Conservation (phyloP, 2,329 filamentous ascomycete species). For the Aphanoascus verrucosus region DNA sequence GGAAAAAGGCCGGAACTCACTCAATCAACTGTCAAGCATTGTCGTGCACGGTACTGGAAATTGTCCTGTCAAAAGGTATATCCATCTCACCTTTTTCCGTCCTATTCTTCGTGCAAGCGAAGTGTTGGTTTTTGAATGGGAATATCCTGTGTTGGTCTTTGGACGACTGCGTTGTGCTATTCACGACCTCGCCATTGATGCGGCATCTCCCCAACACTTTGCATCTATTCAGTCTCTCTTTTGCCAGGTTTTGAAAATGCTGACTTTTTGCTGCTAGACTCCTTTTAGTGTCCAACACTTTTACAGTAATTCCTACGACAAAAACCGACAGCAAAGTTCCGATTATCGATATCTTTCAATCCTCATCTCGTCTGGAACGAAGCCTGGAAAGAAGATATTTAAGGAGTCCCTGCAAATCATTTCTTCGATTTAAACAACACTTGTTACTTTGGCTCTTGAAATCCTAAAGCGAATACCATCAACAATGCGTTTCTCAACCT, state of each 20-base stretch:
- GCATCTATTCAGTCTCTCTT: background rate
- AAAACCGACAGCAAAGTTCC: background rate
- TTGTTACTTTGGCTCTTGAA: background rate
- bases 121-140: background rate
- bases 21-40: background rate
- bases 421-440: background rate
- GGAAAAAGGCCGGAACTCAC: background rate
- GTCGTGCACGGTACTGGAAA: background rate
- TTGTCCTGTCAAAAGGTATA: slow-evolving; percentile 1
- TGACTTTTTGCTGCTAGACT: background rate
- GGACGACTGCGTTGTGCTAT: background rate
- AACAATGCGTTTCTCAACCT: slow-evolving; percentile 24
- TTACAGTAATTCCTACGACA: background rate
- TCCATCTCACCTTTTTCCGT: background rate
- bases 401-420: background rate
- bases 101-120: background rate
- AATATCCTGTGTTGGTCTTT: background rate
- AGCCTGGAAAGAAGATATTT: background rate
- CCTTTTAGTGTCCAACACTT: background rate
- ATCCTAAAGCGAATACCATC: background rate
- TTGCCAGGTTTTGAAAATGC: background rate
- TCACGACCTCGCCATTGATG: background rate
- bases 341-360: background rate
- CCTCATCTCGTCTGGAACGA: slow-evolving; percentile 11
- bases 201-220: background rate